Evolutionary conservation across 2,329 filamentous ascomycete genomes (phyloP), one percentile per base, ranked within the genome.

Genomic region (Verticillium klebahnii): DNA sequence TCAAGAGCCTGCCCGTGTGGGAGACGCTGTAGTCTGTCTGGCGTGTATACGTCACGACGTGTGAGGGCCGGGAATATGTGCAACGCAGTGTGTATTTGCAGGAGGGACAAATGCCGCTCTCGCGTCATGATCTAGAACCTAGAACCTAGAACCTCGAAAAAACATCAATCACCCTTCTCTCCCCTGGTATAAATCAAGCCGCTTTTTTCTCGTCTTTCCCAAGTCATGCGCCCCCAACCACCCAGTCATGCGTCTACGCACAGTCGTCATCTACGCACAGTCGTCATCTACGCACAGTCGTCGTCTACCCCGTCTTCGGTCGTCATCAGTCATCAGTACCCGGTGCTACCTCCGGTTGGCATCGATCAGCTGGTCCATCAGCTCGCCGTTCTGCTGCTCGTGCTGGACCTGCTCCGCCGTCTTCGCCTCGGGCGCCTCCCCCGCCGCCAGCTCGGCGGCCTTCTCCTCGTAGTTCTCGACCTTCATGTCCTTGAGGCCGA

Each of bases 401-500:
- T 66, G 60, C 56, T 61, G 60, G 52, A 32, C 17, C 40, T 61
- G 45, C 55, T 54, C 45, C 15, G 31, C 55, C 34, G 57, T 61
- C 17, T 32, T 54, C 23, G 37, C n/a, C 58, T 31, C 63, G 3
- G 62, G 58, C 58, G 62, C 60, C 17, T 60, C 60, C 62, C 71
- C 66, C 52, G 71, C 74, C 1, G 70, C 62, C 63, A 86, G 83
- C 62, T 71, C 67, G 45, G 71, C 74, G 1, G 70, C 63, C 64
- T 86, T 83, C 60, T 87, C 80, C 74, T 89, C 89, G 71, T 99
- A 98, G 0, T 87, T 88, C 74, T 98, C 93, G 0, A 88, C 87
- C 82, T 94, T 95, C 88, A 99, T 99, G 72, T 99, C 95, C 63
- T 81, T 87, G 66, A 99, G 78, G 0, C 95, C 95, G 12, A 99